Evolutionary conservation across 192 early-diverging fungal genomes (phyloP).

Genomic region (Irineochytrium annulatum): DNA sequence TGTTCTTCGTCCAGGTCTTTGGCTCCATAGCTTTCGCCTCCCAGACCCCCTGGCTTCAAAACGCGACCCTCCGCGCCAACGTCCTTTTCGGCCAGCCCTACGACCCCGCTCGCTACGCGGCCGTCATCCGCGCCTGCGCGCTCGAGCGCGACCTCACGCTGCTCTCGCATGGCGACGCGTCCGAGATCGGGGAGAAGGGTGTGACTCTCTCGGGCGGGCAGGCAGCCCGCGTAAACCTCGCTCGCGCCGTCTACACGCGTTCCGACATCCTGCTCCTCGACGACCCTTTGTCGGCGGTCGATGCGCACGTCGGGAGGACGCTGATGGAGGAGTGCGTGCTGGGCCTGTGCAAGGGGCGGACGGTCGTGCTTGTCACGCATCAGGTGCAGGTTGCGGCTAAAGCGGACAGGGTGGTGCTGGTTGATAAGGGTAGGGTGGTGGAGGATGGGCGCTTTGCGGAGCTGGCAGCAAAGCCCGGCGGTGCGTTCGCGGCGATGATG

Average conservation of each 20-base stretch:
- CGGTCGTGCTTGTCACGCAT: slow-evolving; percentile 40
- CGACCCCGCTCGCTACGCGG: slow-evolving; percentile 5
- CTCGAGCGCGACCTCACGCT: slow-evolving; percentile 26
- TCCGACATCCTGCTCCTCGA: not conserved
- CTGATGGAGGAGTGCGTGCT: slow-evolving; percentile 66
- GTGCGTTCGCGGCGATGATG: slow-evolving; percentile 50
- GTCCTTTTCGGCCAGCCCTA: slow-evolving; percentile 21
- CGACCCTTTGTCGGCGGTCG: slow-evolving; percentile 54
- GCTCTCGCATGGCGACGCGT: slow-evolving; percentile 29
- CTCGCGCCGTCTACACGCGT: slow-evolving; percentile 55
- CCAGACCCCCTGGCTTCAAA: slow-evolving; percentile 28
- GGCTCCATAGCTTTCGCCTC: slow-evolving; percentile 22
- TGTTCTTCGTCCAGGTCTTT: slow-evolving; percentile 2
- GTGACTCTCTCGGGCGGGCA: slow-evolving; percentile 37
- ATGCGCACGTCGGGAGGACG: slow-evolving; percentile 52
- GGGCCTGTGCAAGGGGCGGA: slow-evolving; percentile 25
- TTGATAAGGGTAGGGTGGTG: slow-evolving; percentile 11
- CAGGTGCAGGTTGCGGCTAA: slow-evolving; percentile 21
- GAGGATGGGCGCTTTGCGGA: slow-evolving; percentile 19
- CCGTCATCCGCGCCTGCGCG: slow-evolving; percentile 19
- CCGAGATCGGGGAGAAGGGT: slow-evolving; percentile 29
- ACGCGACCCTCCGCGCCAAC: slow-evolving; percentile 21
- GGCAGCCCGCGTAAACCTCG: slow-evolving; percentile 59
- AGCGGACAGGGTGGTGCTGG: slow-evolving; percentile 8
- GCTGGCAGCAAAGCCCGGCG: slow-evolving; percentile 21